These are phyloP conservation scores for Tylopilus subfusipes DNA, from an alignment of 768 basidiomycete species.

Conservation along the genomic window DNA sequence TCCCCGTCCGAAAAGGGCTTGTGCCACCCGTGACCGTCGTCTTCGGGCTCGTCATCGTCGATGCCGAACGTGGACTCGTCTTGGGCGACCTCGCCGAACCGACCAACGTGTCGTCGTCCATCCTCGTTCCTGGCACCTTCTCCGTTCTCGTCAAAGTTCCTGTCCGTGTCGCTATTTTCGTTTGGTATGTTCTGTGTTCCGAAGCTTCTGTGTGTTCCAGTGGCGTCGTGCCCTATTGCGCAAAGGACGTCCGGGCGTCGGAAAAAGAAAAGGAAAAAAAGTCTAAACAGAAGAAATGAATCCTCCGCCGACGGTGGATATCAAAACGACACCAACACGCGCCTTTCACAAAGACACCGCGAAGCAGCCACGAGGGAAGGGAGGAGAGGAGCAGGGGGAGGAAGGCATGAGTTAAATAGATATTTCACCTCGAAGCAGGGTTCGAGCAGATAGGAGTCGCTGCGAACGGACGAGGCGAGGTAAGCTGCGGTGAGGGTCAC, in stretches of 20 bases:
- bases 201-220: background rate
- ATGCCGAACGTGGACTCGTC: conserved; percentile 19
- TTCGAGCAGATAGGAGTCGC: conserved; percentile 1
- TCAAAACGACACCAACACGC: background rate
- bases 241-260: background rate
- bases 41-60: conserved; percentile 14
- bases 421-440: conserved; percentile 8
- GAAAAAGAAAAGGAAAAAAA: too few relatives aligned
- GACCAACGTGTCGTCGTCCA: conserved; percentile 27
- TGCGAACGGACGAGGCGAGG: conserved; percentile 12
- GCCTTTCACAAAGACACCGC: conserved; percentile 1
- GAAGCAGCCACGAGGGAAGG: conserved; percentile 11
- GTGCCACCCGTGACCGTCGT: conserved; percentile 2
- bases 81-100: conserved; percentile 19
- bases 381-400: background rate
- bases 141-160: background rate
- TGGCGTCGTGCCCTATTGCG: background rate
- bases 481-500: conserved; percentile 14
- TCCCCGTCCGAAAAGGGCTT: conserved; percentile 11
- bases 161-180: background rate
- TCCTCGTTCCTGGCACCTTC: background rate
- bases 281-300: background rate
- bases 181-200: background rate
- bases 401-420: conserved; percentile 11
- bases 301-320: conserved; percentile 3